A percentile compares a stretch with the other conserved stretches of the same genome.
Evolutionary conservation across 1,284 basidiomycete genomes (phyloP).

Genomic region (Cutaneotrichosporon cutaneum): DNA sequence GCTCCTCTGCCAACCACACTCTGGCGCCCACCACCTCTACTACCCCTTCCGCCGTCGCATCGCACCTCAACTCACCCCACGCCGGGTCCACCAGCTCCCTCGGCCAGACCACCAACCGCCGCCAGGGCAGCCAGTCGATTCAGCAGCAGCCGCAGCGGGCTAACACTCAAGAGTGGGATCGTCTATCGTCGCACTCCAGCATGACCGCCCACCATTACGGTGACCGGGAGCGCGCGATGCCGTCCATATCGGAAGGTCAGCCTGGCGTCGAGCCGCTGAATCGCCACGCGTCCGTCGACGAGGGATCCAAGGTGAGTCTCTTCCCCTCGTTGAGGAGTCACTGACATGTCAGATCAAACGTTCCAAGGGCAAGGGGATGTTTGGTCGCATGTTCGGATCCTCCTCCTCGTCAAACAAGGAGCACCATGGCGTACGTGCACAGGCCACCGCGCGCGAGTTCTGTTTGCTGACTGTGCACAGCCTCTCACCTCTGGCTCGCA

Average conservation of each 20-base stretch:
- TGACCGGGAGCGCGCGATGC: constrained; percentile 27
- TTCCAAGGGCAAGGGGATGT: constrained; percentile 45
- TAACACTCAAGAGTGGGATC: constrained; percentile 6
- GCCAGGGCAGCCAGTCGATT: neutral
- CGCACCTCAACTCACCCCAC: constrained; percentile 6
- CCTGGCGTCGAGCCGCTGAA: constrained; percentile 18
- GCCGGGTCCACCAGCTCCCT: constrained; percentile 11
- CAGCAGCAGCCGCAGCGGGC: neutral
- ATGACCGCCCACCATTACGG: constrained; percentile 13
- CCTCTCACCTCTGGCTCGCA: constrained; percentile 21
- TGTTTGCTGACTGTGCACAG: constrained; percentile 8
- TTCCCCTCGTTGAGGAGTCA: neutral
- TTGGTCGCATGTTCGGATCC: constrained; percentile 50
- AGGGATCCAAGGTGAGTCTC: constrained; percentile 36
- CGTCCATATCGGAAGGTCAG: constrained; percentile 32
- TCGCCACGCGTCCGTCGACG: constrained; percentile 31
- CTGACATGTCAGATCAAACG: constrained; percentile 8
- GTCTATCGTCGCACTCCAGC: constrained; percentile 1
- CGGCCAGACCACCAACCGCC: neutral
- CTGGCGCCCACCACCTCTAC: neutral
- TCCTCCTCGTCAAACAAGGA: constrained; percentile 22
- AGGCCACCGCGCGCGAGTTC: neutral
- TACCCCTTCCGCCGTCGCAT: constrained; percentile 9
- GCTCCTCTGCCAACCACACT: neutral
- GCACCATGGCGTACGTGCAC: constrained; percentile 13